Base-by-base conservation (phyloP, 108 stramenopile genomes). In the Seminavis robusta region DNA sequence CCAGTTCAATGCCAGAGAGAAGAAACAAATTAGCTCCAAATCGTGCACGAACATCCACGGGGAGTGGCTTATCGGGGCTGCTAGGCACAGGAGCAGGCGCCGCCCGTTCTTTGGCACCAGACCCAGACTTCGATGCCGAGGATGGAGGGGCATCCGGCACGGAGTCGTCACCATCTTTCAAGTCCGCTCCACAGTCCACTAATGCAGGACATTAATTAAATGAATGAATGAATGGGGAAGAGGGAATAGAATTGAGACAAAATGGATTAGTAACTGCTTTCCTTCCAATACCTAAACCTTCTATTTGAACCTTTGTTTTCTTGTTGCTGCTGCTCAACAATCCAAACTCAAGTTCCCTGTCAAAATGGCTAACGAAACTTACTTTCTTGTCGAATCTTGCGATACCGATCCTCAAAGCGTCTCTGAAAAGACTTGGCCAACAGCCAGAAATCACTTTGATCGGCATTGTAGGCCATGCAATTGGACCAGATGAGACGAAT, bases 391-490 rank as follows among this genome's bases (percentile, higher is more conserved):
- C 73, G 47, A 34, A 92, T 50, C 59, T 89, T 92, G 48, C 82
- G 69, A 59, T 83, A 92, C 50, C 83, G 44, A 51, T 95, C 95
- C 67, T 95, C 95, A 57, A 98, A 98, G 30, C 77, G 69, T 46
- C 77, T 69, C 33, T 57, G 58, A 56, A 80, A 84, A 8, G 63
- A 68, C 41, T 89, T 74, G 40, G 94, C 95, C n/a, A 96, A 56
- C 15, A 77, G 40, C 79, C 92, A 91, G 61, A 95, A 94, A 52
- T 95, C 94, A 5, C 69, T 71, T 1, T 95, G 94, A 55, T 95
- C 93, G 10, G 76, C 67, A 71, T 98, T 98, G 87, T 98, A 98
- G 21, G 92, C 79, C 85, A 87, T 90, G 70, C 95, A 97, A 58
- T 97, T 97, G 38, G 59, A 69, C 98, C 98, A 99, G 27, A 99